Conservation (phyloP, 768 basidiomycete genomes). For the Tulasnella calospora region DNA sequence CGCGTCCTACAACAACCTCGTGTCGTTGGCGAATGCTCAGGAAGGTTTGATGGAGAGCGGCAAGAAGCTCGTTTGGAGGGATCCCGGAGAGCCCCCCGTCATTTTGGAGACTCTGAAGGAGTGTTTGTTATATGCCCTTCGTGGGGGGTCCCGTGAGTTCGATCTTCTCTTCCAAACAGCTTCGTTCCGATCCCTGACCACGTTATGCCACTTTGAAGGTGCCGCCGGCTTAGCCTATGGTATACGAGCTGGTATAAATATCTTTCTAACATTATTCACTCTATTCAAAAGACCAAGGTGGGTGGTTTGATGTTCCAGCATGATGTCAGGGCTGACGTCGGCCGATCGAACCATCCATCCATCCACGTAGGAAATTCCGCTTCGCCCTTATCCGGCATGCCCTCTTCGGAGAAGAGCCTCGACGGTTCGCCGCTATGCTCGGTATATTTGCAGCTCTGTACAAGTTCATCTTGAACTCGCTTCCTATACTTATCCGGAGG, state of each 20-base stretch:
- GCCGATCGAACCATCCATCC: too few relatives aligned
- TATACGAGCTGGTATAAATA: conserved; percentile 76
- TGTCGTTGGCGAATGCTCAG: conserved; percentile 79
- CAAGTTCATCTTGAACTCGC: conserved; percentile 69
- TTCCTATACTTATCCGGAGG: conserved; percentile 56
- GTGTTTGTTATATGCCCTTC: conserved; percentile 64
- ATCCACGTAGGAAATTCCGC: conserved; percentile 50
- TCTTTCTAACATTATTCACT: conserved; percentile 70
- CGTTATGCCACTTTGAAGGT: conserved; percentile 44
- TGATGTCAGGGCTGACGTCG: not conserved
- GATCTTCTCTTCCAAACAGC: not conserved
- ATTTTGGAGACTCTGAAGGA: conserved; percentile 60
- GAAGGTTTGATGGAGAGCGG: conserved; percentile 51
- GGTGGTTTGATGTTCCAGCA: conserved; percentile 29
- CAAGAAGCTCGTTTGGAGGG: conserved; percentile 75
- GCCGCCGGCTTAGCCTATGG: conserved; percentile 75
- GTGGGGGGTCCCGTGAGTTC: conserved; percentile 68
- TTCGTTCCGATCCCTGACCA: not conserved
- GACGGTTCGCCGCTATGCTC: conserved; percentile 76
- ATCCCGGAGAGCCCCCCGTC: conserved; percentile 68
- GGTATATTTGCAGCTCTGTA: conserved; percentile 57
- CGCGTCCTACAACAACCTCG: conserved; percentile 72
- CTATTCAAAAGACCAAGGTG: conserved; percentile 65
- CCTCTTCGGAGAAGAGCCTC: conserved; percentile 74
- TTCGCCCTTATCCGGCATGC: conserved; percentile 70